Percentiles rank a stretch among this genome's conserved stretches.
These are phyloP conservation scores for Patellaria atrata DNA, from an alignment of 495 filamentous ascomycete species.

Conservation along the genomic window DNA sequence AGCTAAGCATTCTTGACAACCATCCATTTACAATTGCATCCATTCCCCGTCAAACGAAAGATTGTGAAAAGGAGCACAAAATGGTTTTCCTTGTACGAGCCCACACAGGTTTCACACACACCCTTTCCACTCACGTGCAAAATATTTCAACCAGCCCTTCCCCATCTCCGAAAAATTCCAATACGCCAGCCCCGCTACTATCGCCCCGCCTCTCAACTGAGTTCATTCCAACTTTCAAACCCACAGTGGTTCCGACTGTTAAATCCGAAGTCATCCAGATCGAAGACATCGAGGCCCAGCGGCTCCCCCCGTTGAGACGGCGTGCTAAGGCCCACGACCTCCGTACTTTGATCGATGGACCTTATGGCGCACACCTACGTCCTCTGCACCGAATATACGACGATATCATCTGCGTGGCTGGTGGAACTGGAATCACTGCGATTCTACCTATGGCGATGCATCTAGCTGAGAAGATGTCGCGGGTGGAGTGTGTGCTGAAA, in stretches of 20 bases:
- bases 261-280: too few species aligned
- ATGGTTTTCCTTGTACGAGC: slow-evolving; percentile 8
- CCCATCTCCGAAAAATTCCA: too few species aligned
- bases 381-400: slow-evolving; percentile 9
- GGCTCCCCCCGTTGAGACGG: too few species aligned
- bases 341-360: slow-evolving; percentile 11
- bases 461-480: neutral
- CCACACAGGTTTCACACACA: slow-evolving; percentile 9
- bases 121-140: neutral
- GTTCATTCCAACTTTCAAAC: too few species aligned
- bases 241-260: too few species aligned
- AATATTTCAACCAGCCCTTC: too few species aligned
- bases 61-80: slow-evolving; percentile 1
- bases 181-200: too few species aligned
- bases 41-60: slow-evolving; percentile 2
- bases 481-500: neutral
- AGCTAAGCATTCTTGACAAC: slow-evolving; percentile 4
- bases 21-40: slow-evolving; percentile 13
- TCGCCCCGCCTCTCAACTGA: too few species aligned
- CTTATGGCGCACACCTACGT: slow-evolving; percentile 9
- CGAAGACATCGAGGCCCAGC: too few species aligned
- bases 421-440: slow-evolving; percentile 9
- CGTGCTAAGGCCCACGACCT: too few species aligned
- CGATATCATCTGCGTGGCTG: slow-evolving; percentile 7
- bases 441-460: slow-evolving; percentile 1